phyloP scores from a whole-genome alignment of 257 asterid species.

The Misopates orontium region DNA sequence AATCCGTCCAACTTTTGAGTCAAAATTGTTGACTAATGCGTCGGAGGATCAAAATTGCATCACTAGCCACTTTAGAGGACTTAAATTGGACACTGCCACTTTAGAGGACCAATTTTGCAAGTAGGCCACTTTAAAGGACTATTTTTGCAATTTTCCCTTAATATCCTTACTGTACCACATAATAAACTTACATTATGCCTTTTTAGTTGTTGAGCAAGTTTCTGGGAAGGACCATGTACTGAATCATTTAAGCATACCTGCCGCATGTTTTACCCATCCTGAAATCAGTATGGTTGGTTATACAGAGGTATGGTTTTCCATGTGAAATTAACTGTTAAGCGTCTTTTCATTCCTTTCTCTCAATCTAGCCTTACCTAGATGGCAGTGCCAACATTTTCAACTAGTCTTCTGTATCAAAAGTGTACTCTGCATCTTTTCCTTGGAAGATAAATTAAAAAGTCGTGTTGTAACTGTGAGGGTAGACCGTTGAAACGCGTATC shows the following conservation, averaged over 20 bases:
- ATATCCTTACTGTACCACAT: neutral
- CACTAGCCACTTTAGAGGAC: too few species aligned
- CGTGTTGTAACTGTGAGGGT: too few species aligned
- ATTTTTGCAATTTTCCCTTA: too few species aligned
- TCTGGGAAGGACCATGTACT: conserved; percentile 87
- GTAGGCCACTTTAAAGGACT: too few species aligned
- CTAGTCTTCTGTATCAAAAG: neutral
- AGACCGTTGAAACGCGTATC: too few species aligned
- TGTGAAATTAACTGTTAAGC: conserved; percentile 11
- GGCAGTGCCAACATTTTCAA: conserved; percentile 26
- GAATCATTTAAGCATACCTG: conserved; percentile 93
- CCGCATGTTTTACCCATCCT: conserved; percentile 99
- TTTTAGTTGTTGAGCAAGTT: conserved; percentile 89
- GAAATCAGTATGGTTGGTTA: conserved; percentile 99
- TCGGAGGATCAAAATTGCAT: too few species aligned
- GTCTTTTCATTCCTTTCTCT: neutral
- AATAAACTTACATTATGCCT: conserved; percentile 28
- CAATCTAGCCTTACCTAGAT: neutral
- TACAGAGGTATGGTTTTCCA: conserved; percentile 69
- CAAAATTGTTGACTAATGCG: too few species aligned
- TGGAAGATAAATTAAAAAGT: too few species aligned
- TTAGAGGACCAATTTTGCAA: too few species aligned
- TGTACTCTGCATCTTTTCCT: neutral
- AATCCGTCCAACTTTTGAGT: too few species aligned
- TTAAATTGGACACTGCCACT: too few species aligned